Evolutionary conservation across 2,329 filamentous ascomycete species (phyloP), one percentile per base, ranked within the genome.

Genomic region (Paraphoma chrysanthemicola): DNA sequence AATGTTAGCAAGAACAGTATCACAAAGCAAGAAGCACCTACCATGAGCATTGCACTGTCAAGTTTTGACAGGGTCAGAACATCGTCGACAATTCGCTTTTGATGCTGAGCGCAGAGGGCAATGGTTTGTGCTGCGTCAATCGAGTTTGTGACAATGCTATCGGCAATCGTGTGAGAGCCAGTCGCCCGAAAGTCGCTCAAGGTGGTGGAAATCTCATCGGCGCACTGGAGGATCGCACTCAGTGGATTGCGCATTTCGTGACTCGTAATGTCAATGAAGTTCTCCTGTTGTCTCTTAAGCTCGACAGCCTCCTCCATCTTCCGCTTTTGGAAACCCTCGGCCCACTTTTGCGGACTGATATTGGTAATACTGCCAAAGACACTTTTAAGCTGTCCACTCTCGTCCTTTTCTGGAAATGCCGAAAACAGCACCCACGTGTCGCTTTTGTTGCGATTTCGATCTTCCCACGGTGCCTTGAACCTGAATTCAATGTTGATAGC

Each of bases 361-460:
- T 96, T 91, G 0, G 91, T 94, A 49, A 96, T 89, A 69, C 88
- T 90, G 50, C 90, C 90, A 65, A 93, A 93, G 2, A 93, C 88
- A 59, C 88, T 87, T 77, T 91, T 91, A 49, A 93, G 81, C 29
- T 80, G 79, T 3, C 89, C 90, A 29, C 85, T 79, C 1, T 81
- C 78, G 58, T 89, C 83, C 67, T 85, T 89, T 66, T 93, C 90
- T 0, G 90, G 90, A 63, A 90, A 92, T 0, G 89, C 90, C 53
- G 86, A 90, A 81, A 93, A 89, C 30, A 93, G 76, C 1, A 90
- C 90, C 90, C 90, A 93, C 0, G 89, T 92, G 60, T 91, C 89
- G 80, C 78, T 77, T 31, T 82, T 81, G 57, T 82, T 84, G 4
- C 58, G 65, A 57, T 85, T 86, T 28, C 84, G 82, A 54, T 83